Evolutionary conservation across 73 alveolate species (phyloP), one percentile per base, ranked within the genome.

Genomic region (Paramecium pentaurelia): DNA sequence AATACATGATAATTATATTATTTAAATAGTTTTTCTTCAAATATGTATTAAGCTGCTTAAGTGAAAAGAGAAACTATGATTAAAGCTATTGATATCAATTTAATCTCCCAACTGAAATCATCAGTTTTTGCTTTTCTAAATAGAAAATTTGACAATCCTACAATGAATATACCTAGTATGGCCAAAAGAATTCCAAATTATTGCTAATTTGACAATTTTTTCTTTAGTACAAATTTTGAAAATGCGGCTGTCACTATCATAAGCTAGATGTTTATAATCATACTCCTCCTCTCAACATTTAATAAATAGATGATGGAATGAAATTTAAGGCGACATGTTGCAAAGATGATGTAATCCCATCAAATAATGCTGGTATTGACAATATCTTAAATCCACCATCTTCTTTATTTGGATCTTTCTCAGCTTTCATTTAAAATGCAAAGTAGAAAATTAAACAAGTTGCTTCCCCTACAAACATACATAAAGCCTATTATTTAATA

Each of bases 271-370:
- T 14, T 60, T 60, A 60, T 60, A 60, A 2, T 60, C 2, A 60
- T 71, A 71, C 94, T 83, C 96, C 98, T 10, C 99, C 99, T 80
- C 99, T 94, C 42, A 98, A 83, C 99, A 98, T 98, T 92, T 98
- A 96, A 93, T 97, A 98, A 16, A 98, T 95, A 22, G 97, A 86
- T n/a, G 99, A 96, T 22, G 96, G 87, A 49, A 86, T 86, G 40
- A 60, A 86, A 51, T 86, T 86, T 59, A 86, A 86, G 2, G 93
- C 86, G 3, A 86, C 68, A 14, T 86, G 84, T 60, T 86, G 51
- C 37, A 86, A 38, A 6, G 84, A 60, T n/a, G 93, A 86, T 9
- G 93, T 86, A 60, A 86, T 60, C 34, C 77, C 77, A 86, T 86
- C 93, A 10, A 75, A 71, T 28, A 86, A 86, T 2, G 93, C 93